Evolutionary conservation across 2,329 filamentous ascomycete species (phyloP).

Genomic region (Daldinia sp.): DNA sequence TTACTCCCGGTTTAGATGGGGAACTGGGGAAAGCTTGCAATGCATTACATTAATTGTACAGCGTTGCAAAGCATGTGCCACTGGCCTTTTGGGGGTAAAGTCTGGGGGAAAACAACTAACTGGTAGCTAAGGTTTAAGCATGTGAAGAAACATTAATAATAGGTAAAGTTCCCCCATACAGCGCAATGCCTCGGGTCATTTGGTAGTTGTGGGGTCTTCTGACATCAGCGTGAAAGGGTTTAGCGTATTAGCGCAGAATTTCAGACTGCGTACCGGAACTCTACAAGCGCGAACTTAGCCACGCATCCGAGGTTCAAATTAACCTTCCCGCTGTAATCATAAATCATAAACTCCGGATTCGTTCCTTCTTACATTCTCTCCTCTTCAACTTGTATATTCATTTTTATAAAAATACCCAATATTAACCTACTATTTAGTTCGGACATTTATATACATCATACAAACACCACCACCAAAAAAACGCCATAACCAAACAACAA

Average conservation of each 20-base stretch:
- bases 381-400: conserved; percentile 13
- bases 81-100: not conserved
- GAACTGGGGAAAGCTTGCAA: not conserved
- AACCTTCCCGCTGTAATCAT: conserved; percentile 14
- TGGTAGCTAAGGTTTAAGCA: conserved; percentile 14
- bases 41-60: not conserved
- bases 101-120: conserved; percentile 16
- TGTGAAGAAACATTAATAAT: conserved; percentile 33
- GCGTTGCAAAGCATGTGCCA: not conserved
- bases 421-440: not conserved
- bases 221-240: conserved; percentile 38
- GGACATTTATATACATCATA: not conserved
- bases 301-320: conserved; percentile 35
- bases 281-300: conserved; percentile 26
- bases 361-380: conserved; percentile 12
- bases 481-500: not conserved
- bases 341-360: conserved; percentile 17
- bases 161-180: conserved; percentile 22
- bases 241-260: conserved; percentile 24
- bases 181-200: conserved; percentile 34
- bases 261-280: conserved; percentile 18
- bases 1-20: not conserved
- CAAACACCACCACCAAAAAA: not conserved
- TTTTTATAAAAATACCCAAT: not conserved
- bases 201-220: conserved; percentile 33